Evolutionary conservation across 2,329 filamentous ascomycete species (phyloP).

Genomic region (Colletotrichum camelliae): DNA sequence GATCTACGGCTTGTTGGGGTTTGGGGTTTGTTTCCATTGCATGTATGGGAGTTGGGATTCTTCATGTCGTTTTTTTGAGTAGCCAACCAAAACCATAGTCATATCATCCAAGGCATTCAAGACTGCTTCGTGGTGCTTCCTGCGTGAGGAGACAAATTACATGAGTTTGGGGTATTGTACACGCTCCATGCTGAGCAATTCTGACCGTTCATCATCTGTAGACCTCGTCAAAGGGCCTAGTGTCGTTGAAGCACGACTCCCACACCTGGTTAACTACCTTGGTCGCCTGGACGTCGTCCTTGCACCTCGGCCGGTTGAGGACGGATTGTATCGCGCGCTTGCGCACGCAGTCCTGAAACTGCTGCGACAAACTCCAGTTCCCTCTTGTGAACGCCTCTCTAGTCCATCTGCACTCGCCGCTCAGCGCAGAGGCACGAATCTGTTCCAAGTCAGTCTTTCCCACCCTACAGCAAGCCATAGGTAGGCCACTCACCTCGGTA

Average conservation of each 20-base stretch:
- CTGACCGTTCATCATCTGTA: constrained; percentile 67
- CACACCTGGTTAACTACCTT: constrained; percentile 97
- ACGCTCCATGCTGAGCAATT: not conserved
- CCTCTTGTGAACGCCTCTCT: constrained; percentile 84
- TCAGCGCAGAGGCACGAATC: constrained; percentile 92
- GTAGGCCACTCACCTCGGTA: constrained; percentile 70
- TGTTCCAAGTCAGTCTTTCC: constrained; percentile 38
- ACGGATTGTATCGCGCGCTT: constrained; percentile 81
- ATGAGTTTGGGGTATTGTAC: constrained; percentile 27
- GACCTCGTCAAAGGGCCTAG: constrained; percentile 94
- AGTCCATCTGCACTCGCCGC: constrained; percentile 90
- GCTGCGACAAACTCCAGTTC: constrained; percentile 88
- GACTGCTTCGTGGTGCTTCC: not conserved
- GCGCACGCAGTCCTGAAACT: constrained; percentile 92
- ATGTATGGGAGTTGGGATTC: constrained; percentile 29
- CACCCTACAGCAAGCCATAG: not conserved
- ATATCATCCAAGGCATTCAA: constrained; percentile 7
- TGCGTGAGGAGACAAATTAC: constrained; percentile 1
- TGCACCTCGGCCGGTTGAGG: constrained; percentile 77
- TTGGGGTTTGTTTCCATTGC: constrained; percentile 25
- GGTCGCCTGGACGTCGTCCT: constrained; percentile 83
- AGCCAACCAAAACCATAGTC: constrained; percentile 9
- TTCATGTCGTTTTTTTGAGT: constrained; percentile 13
- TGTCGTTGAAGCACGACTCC: constrained; percentile 96
- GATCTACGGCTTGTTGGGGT: constrained; percentile 21